Evolutionary conservation across 179 eudicot genomes (phyloP).

Genomic region (Camellia oleifera): DNA sequence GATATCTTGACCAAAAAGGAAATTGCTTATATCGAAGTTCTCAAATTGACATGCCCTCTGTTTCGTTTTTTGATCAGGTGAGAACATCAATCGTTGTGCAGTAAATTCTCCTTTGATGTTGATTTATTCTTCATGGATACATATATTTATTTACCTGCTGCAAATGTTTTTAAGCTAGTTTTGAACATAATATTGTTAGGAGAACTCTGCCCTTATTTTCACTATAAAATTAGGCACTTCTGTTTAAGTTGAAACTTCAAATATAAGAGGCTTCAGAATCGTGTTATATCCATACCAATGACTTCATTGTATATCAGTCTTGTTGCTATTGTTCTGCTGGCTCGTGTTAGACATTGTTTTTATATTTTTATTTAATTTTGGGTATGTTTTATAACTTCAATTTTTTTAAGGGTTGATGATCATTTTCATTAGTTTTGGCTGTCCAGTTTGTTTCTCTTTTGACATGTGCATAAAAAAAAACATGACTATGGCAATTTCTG

Average conservation of each 20-base stretch:
- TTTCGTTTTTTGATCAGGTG: conserved; percentile 41
- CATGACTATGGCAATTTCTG: not conserved
- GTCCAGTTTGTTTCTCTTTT: not conserved
- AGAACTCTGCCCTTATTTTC: not conserved
- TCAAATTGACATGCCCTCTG: conserved; percentile 16
- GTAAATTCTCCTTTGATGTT: not conserved
- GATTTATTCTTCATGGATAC: not conserved
- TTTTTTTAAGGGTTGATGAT: not conserved
- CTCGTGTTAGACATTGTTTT: not conserved
- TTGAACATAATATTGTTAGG: not conserved
- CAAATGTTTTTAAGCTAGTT: too few species aligned
- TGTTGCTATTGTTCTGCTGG: conserved; percentile 1
- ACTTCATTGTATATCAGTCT: not conserved
- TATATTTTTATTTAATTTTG: not conserved
- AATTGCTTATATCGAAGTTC: conserved; percentile 14
- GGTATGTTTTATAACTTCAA: too few species aligned
- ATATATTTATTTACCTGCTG: not conserved
- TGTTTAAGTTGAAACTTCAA: not conserved
- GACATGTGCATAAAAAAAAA: not conserved
- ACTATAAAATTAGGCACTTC: not conserved
- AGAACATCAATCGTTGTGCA: not conserved
- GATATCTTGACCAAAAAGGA: conserved; percentile 18
- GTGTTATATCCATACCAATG: not conserved
- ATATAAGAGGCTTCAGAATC: not conserved
- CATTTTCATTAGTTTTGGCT: not conserved